Evolutionary conservation across 768 basidiomycete species (phyloP).

Genomic region (Lactarius akahatsu): DNA sequence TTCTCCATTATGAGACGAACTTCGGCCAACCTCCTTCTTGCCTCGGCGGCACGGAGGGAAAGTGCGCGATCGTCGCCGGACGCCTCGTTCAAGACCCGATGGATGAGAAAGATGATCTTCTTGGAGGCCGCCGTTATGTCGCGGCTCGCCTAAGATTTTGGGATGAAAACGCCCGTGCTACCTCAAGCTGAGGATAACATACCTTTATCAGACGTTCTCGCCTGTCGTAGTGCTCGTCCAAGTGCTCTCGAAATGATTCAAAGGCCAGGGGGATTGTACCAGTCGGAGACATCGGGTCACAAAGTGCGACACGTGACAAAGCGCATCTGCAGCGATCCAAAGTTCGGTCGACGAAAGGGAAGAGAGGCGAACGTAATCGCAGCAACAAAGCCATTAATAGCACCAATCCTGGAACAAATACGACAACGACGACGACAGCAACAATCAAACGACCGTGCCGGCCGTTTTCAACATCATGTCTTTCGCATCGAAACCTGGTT

Average conservation of each 20-base stretch:
- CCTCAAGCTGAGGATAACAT: conserved; percentile 15
- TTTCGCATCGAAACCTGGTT: conserved; percentile 64
- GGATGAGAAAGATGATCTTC: conserved; percentile 90
- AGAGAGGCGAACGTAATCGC: too few relatives aligned
- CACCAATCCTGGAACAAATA: not conserved
- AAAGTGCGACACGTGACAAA: conserved; percentile 19
- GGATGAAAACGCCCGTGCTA: conserved; percentile 5
- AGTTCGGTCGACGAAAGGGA: not conserved
- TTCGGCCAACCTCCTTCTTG: conserved; percentile 61
- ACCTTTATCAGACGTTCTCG: conserved; percentile 92
- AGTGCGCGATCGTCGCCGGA: conserved; percentile 35
- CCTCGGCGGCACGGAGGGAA: conserved; percentile 51
- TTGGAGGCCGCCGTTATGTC: conserved; percentile 92
- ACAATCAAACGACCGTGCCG: conserved; percentile 1
- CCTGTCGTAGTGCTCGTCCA: conserved; percentile 84
- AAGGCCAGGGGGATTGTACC: conserved; percentile 44
- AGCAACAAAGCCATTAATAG: not conserved
- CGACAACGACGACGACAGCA: not conserved
- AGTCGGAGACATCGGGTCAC: conserved; percentile 10
- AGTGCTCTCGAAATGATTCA: conserved; percentile 60
- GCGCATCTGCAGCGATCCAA: not conserved
- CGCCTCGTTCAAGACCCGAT: conserved; percentile 60
- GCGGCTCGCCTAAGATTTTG: conserved; percentile 58
- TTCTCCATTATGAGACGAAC: conserved; percentile 62
- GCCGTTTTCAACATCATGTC: conserved; percentile 38